Percentiles rank a stretch among this genome's conserved stretches.
These are phyloP conservation scores for Flaveria floridana DNA, from an alignment of 140 eudicot genomes.

Conservation along the genomic window DNA sequence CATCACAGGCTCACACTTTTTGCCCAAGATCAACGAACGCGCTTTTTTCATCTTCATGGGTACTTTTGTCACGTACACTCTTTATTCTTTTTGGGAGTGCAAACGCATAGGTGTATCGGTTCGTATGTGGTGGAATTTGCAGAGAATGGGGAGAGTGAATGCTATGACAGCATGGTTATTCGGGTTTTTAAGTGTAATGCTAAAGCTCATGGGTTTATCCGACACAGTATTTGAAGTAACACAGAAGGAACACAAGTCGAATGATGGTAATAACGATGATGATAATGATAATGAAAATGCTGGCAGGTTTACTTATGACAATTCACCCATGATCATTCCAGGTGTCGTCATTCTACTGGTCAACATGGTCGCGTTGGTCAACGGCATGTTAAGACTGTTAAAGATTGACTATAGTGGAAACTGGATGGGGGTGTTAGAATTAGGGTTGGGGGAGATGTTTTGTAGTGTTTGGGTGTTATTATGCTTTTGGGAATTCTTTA, in stretches of 20 bases:
- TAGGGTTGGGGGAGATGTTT: constrained; percentile 43
- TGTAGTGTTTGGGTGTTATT: constrained; percentile 38
- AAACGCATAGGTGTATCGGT: constrained; percentile 27
- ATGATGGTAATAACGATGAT: constrained; percentile 1
- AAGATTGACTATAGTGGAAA: constrained; percentile 8
- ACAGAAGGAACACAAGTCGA: constrained; percentile 38
- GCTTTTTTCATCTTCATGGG: constrained; percentile 34
- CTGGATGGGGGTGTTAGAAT: not conserved
- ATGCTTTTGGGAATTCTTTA: constrained; percentile 44
- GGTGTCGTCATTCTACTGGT: constrained; percentile 42
- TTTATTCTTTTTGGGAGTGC: constrained; percentile 41
- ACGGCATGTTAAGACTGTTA: constrained; percentile 16
- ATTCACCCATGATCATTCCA: constrained; percentile 45
- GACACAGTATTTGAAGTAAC: constrained; percentile 48
- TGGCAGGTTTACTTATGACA: constrained; percentile 46
- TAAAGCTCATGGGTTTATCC: constrained; percentile 51
- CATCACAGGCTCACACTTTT: constrained; percentile 41
- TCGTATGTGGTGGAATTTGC: constrained; percentile 64
- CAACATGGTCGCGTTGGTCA: constrained; percentile 41
- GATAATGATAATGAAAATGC: constrained; percentile 6
- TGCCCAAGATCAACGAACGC: constrained; percentile 47
- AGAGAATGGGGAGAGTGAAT: constrained; percentile 48
- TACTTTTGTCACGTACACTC: constrained; percentile 36
- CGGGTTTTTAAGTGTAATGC: constrained; percentile 32
- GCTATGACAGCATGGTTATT: constrained; percentile 44